These are phyloP conservation scores for Hypoxylon lienhwacheense DNA, from an alignment of 495 filamentous ascomycete species.

Conservation along the genomic window DNA sequence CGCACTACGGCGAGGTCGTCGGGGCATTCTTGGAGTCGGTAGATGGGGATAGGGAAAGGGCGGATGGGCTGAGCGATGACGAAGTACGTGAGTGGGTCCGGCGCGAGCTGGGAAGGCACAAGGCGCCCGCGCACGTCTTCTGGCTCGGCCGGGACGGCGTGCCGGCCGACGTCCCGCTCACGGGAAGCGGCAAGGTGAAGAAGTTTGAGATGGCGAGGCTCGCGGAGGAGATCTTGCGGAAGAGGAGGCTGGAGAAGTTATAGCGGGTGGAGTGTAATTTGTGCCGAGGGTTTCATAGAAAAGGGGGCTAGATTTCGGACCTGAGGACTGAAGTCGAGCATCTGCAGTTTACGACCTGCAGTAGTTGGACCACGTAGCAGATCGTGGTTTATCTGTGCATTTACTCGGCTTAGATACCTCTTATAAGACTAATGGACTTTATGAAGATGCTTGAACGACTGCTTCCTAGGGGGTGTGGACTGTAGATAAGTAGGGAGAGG, in stretches of 20 bases:
- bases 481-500: too few relatives aligned
- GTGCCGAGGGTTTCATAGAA: too few relatives aligned
- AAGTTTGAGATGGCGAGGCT: conserved; percentile 66
- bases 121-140: conserved; percentile 66
- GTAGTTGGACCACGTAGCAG: too few relatives aligned
- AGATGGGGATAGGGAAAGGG: conserved; percentile 10
- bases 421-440: too few relatives aligned
- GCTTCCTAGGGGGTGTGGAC: too few relatives aligned
- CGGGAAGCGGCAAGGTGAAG: conserved; percentile 71
- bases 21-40: conserved; percentile 59
- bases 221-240: conserved; percentile 54
- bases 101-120: conserved; percentile 64
- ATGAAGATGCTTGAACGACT: too few relatives aligned
- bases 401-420: too few relatives aligned
- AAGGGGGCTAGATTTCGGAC: too few relatives aligned
- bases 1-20: conserved; percentile 68
- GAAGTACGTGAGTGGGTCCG: conserved; percentile 63
- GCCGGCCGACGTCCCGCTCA: conserved; percentile 60
- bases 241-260: conserved; percentile 43
- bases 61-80: conserved; percentile 46
- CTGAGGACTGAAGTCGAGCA: too few relatives aligned
- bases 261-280: conserved; percentile 18
- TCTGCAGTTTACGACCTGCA: too few relatives aligned
- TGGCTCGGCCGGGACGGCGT: conserved; percentile 65
- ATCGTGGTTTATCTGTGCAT: too few relatives aligned